A percentile compares a stretch with the other conserved stretches of the same genome.
These are phyloP conservation scores for Neoarthrinium moseri DNA, from an alignment of 2,329 filamentous ascomycete genomes.

Conservation along the genomic window DNA sequence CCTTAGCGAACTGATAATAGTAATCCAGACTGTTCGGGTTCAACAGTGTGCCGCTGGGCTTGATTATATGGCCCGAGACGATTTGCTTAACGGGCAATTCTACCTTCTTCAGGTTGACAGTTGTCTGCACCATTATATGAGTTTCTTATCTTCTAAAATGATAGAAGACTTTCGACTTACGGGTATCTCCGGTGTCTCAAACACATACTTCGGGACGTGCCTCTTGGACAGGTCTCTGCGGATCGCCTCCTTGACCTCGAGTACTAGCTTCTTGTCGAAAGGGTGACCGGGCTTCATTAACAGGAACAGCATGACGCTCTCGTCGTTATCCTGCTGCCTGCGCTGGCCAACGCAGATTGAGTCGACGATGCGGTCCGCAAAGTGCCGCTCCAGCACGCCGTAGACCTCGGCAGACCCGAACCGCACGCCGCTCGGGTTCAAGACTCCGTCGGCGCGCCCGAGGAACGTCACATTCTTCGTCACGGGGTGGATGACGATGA, in stretches of 20 bases:
- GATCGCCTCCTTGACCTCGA: conserved; percentile 63
- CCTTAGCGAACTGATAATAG: conserved; percentile 76
- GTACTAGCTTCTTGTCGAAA: conserved; percentile 55
- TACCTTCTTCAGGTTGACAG: conserved; percentile 83
- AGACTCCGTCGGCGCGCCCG: conserved; percentile 72
- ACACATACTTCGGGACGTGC: conserved; percentile 77
- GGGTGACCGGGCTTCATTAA: conserved; percentile 54
- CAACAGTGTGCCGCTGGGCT: conserved; percentile 71
- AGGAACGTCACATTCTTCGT: conserved; percentile 67
- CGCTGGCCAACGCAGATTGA: conserved; percentile 80
- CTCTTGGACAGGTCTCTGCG: conserved; percentile 64
- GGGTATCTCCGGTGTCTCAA: conserved; percentile 78
- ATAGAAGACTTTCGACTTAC: conserved; percentile 44
- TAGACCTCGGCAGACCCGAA: conserved; percentile 84
- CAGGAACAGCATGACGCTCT: conserved; percentile 55
- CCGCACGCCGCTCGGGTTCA: conserved; percentile 76
- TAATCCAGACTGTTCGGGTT: conserved; percentile 76
- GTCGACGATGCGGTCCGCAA: conserved; percentile 63
- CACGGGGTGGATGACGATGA: conserved; percentile 66
- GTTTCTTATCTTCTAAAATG: neutral
- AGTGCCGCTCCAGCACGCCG: conserved; percentile 66
- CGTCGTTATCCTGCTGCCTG: conserved; percentile 54
- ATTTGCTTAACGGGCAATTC: conserved; percentile 84
- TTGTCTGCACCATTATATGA: conserved; percentile 53
- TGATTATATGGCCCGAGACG: conserved; percentile 71